Evolutionary conservation across 2,329 filamentous ascomycete genomes (phyloP), one percentile per base, ranked within the genome.

Genomic region (Sphaceloma murrayae): DNA sequence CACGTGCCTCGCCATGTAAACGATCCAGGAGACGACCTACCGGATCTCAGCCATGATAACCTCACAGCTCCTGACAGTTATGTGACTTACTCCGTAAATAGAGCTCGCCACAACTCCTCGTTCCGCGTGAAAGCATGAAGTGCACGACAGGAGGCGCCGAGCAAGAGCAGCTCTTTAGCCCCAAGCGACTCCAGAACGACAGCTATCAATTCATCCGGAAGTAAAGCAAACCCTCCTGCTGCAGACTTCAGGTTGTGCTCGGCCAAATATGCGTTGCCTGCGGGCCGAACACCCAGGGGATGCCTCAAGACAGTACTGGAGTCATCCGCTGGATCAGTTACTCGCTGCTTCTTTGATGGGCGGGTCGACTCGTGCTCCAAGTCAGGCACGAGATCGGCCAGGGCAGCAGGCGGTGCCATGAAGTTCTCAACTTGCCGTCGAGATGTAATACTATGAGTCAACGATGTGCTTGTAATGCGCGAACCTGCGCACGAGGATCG

Each of bases 41-140:
- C 54, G 24, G 14, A 17, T 22, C 55, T 58, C 55, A 59, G 58
- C 58, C 50, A 48, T 43, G 17, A 21, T 21, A 14, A 22, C 5
- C 13, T 16, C 39, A 40, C 40, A 19, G 31, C 26, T 24, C n/a
- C 18, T 36, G n/a, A n/a, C n/a, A n/a, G n/a, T 52, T 49, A 48
- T 47, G 42, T 46, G 42, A 78, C 85, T 77, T 78, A 94, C 87
- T 78, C 75, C 51, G 94, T 72, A 56, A 89, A 93, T 14, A 94
- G 63, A 13, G 78, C 64, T 62, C 91, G 88, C 89, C 89, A 96
- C 26, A 95, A 62, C 55, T 96, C 89, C 51, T 95, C 89, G 36
- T 77, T 77, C 39, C 80, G 72, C 45, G 81, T 83, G 59, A 89
- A 93, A 1, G 87, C 88, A 68, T 87, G 89, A 11, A 96, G 66